Conservation (phyloP, 257 asterid genomes). For the Coffea eugenioides region DNA sequence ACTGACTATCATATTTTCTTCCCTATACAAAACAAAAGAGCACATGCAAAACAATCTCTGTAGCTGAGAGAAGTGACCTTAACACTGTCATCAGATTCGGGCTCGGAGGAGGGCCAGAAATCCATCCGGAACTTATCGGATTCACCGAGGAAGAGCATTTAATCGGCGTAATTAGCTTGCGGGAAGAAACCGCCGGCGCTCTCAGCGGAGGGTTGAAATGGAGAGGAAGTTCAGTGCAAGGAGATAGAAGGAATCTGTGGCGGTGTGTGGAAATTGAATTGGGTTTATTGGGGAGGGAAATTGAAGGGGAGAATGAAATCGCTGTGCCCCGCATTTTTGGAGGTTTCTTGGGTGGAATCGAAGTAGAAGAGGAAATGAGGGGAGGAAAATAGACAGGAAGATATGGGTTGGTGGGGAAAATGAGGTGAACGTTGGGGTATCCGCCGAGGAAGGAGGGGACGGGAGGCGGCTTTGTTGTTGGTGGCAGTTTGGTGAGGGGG, state of each 20-base stretch:
- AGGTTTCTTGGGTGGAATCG: neutral
- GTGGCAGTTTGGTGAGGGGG: neutral
- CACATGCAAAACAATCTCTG: no score
- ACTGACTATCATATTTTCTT: no score
- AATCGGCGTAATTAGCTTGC: conserved; percentile 24
- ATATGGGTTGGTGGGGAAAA: neutral
- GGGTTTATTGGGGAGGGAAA: conserved; percentile 34
- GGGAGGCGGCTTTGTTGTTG: neutral
- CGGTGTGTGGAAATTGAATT: conserved; percentile 16
- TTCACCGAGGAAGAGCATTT: conserved; percentile 38
- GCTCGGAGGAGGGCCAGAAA: conserved; percentile 33
- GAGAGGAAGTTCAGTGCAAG: conserved; percentile 19
- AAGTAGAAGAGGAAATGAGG: neutral
- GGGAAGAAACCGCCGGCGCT: conserved; percentile 3
- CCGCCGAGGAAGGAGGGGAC: conserved; percentile 29
- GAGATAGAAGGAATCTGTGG: conserved; percentile 20
- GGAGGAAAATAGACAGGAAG: neutral
- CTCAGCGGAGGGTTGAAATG: conserved; percentile 15
- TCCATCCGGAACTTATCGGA: conserved; percentile 50
- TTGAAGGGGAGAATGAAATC: conserved; percentile 48
- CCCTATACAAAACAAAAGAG: no score
- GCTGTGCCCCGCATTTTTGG: conserved; percentile 65
- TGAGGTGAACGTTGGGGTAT: conserved; percentile 18
- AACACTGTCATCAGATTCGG: conserved; percentile 28
- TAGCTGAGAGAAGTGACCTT: conserved; percentile 42